Evolutionary conservation across 371 early-diverging fungal genomes (phyloP).

Genomic region (Funneliformis caledonium): DNA sequence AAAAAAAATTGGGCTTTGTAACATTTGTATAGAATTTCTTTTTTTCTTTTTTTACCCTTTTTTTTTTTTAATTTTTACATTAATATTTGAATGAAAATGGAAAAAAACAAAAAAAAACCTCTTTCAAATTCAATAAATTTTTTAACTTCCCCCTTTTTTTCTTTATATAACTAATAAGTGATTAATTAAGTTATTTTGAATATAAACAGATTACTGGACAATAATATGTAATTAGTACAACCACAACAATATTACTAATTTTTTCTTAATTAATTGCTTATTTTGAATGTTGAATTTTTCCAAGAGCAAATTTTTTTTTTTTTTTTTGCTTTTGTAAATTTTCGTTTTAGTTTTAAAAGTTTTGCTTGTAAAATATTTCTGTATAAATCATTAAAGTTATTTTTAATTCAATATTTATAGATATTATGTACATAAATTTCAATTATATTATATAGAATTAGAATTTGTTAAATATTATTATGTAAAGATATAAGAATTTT

Average conservation of each 20-base stretch:
- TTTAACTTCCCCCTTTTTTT: background rate
- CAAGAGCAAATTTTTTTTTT: no score
- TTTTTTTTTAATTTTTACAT: background rate
- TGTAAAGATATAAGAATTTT: no score
- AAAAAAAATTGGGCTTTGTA: background rate
- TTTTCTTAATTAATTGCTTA: no score
- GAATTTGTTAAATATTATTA: no score
- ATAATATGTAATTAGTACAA: background rate
- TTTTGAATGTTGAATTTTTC: no score
- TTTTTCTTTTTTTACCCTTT: background rate
- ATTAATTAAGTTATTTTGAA: background rate
- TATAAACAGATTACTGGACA: background rate
- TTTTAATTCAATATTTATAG: no score
- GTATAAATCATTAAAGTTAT: no score
- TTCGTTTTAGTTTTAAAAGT: no score
- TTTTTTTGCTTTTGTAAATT: no score
- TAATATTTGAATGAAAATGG: background rate
- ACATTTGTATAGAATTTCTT: background rate
- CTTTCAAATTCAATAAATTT: background rate
- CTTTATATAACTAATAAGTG: background rate
- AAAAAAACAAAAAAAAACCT: background rate
- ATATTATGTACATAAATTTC: no score
- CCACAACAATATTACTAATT: background rate
- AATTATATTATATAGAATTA: no score
- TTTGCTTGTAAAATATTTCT: no score